A percentile compares a stretch with the other conserved stretches of the same genome.
Conservation (phyloP, 108 stramenopile species). For the Cyclostephanos invisitatus region DNA sequence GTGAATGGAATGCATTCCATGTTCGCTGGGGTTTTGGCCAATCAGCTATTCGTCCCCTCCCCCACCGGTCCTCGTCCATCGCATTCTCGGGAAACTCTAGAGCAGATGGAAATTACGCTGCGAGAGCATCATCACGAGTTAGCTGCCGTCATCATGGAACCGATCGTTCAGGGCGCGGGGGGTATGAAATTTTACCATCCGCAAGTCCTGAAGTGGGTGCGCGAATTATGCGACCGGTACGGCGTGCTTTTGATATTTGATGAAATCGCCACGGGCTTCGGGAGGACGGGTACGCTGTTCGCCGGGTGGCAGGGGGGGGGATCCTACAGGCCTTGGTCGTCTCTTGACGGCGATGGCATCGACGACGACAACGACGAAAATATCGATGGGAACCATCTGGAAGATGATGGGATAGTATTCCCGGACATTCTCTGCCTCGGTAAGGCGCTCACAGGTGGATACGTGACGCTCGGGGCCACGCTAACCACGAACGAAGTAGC, state of each 20-base stretch:
- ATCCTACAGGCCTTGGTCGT: constrained; percentile 50
- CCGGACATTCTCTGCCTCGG: constrained; percentile 89
- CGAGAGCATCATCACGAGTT: constrained; percentile 52
- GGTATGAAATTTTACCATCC: constrained; percentile 89
- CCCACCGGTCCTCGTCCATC: constrained; percentile 37
- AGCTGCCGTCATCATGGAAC: constrained; percentile 91
- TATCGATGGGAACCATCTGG: neutral
- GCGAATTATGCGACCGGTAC: constrained; percentile 75
- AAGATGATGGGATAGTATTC: constrained; percentile 25
- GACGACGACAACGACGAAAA: constrained; percentile 11
- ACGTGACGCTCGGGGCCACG: constrained; percentile 78
- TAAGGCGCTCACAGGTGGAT: constrained; percentile 87
- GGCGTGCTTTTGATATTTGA: constrained; percentile 84
- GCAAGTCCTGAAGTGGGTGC: constrained; percentile 47
- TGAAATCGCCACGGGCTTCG: constrained; percentile 92
- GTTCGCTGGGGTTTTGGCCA: constrained; percentile 41
- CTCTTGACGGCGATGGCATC: constrained; percentile 16
- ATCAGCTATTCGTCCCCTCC: constrained; percentile 62
- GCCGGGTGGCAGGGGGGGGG: constrained; percentile 62
- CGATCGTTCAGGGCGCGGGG: constrained; percentile 91
- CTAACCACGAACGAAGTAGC: constrained; percentile 67
- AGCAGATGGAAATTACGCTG: constrained; percentile 45
- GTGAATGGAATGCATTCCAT: constrained; percentile 84
- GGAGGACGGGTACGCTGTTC: constrained; percentile 84
- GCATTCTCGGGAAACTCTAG: constrained; percentile 41